Conservation (phyloP, 1,284 basidiomycete genomes). For the Sphagnurus paluster region DNA sequence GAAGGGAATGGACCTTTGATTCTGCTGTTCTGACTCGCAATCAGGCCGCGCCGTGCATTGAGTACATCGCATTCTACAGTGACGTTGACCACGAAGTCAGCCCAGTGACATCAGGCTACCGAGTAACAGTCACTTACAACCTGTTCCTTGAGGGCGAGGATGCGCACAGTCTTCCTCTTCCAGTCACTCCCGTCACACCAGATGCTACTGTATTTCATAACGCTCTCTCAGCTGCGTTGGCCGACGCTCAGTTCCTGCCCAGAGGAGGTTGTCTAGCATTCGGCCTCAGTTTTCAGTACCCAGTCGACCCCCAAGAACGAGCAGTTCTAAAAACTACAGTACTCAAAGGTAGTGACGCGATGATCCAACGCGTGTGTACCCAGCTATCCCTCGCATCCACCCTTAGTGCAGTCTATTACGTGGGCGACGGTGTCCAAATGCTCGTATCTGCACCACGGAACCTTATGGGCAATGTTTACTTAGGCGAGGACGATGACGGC, state of each 20-base stretch:
- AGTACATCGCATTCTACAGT: too few species aligned
- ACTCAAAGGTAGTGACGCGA: constrained; percentile 7
- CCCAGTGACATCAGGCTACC: constrained; percentile 36
- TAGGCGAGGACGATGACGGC: neutral
- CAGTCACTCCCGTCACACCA: constrained; percentile 8
- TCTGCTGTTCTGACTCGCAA: constrained; percentile 23
- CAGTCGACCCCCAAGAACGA: neutral
- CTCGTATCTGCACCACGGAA: too few species aligned
- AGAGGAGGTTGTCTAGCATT: constrained; percentile 8
- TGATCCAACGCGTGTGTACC: constrained; percentile 3
- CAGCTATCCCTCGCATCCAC: neutral
- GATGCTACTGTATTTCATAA: constrained; percentile 13
- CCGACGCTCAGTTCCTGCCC: neutral
- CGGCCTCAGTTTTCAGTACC: constrained; percentile 6
- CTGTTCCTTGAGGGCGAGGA: constrained; percentile 26
- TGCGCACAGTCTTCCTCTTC: neutral
- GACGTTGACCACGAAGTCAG: constrained; percentile 44
- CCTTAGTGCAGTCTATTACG: neutral
- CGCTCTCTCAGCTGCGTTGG: constrained; percentile 16
- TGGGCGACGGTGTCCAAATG: neutral
- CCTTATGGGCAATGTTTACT: neutral
- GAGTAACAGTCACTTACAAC: constrained; percentile 43
- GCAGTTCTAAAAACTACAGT: neutral
- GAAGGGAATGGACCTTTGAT: constrained; percentile 34
- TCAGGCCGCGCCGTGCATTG: constrained; percentile 17